Percentiles rank a stretch among this genome's conserved stretches.
phyloP scores from a whole-genome alignment of 352 stramenopile genomes.

The Phytophthora litchii region DNA sequence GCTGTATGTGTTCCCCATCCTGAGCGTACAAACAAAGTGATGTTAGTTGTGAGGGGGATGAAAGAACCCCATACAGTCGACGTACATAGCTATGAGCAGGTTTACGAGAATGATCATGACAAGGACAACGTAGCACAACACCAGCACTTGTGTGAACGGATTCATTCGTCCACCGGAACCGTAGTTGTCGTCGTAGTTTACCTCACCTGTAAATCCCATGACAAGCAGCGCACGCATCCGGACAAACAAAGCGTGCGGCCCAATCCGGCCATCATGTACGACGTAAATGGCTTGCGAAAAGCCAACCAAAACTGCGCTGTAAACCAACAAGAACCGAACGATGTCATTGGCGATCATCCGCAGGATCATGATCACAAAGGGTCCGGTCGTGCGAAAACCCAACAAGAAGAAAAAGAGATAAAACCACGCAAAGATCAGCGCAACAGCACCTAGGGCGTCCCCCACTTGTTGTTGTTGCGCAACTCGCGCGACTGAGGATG shows the following conservation, averaged over 20 bases:
- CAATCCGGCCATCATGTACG: slow-evolving; percentile 48
- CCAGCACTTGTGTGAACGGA: slow-evolving; percentile 50
- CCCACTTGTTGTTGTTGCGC: slow-evolving; percentile 32
- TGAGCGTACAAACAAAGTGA: slow-evolving; percentile 9
- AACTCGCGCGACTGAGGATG: slow-evolving; percentile 32
- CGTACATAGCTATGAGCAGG: slow-evolving; percentile 68
- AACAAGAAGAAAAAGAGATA: slow-evolving; percentile 77
- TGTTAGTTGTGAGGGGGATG: background rate
- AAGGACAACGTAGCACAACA: slow-evolving; percentile 67
- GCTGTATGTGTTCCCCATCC: slow-evolving; percentile 74
- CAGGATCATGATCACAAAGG: slow-evolving; percentile 75
- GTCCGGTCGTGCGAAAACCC: slow-evolving; percentile 62
- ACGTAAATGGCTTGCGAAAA: slow-evolving; percentile 67
- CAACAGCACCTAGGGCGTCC: slow-evolving; percentile 48
- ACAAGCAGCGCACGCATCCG: slow-evolving; percentile 59
- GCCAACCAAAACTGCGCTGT: slow-evolving; percentile 56
- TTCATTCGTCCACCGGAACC: slow-evolving; percentile 48
- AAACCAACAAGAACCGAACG: slow-evolving; percentile 61
- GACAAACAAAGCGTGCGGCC: slow-evolving; percentile 35
- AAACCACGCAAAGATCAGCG: slow-evolving; percentile 63
- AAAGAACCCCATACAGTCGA: background rate
- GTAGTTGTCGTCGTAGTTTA: slow-evolving; percentile 71
- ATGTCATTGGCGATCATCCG: slow-evolving; percentile 69
- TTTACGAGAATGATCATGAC: slow-evolving; percentile 74
- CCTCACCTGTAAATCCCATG: slow-evolving; percentile 60